phyloP scores from a whole-genome alignment of 2,329 filamentous ascomycete species.

The Chaetomiaceae sp. region DNA sequence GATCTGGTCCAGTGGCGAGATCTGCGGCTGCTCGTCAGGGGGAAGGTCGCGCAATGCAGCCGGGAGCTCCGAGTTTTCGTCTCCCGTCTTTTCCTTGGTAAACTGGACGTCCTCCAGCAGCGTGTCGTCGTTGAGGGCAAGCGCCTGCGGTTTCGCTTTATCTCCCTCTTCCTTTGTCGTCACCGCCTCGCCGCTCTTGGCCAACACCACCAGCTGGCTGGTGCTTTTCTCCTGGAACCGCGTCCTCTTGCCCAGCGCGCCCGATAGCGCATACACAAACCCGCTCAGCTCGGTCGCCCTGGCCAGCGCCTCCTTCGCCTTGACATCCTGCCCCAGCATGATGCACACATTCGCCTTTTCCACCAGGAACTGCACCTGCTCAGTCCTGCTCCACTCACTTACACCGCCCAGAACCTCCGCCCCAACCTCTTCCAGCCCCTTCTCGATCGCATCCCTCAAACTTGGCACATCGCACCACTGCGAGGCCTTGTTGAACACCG shows the following conservation, averaged over 20 bases:
- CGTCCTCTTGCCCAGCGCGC: conserved; percentile 79
- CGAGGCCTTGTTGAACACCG: conserved; percentile 51
- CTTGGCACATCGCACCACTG: conserved; percentile 57
- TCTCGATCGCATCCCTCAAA: conserved; percentile 48
- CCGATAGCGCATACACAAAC: conserved; percentile 79
- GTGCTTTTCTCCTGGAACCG: conserved; percentile 73
- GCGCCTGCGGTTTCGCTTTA: conserved; percentile 53
- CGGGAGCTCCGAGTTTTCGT: conserved; percentile 50
- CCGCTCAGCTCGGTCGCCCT: conserved; percentile 62
- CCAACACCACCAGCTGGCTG: conserved; percentile 87
- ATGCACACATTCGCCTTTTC: conserved; percentile 82
- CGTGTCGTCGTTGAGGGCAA: conserved; percentile 88
- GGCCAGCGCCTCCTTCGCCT: conserved; percentile 67
- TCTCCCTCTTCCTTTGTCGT: conserved; percentile 17
- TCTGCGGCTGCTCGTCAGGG: conserved; percentile 74
- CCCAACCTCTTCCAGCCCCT: conserved; percentile 41
- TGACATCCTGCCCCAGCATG: conserved; percentile 74
- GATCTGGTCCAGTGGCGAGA: conserved; percentile 81
- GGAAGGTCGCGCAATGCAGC: conserved; percentile 59
- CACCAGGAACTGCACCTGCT: conserved; percentile 67
- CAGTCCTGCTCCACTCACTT: conserved; percentile 40
- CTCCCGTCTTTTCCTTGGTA: conserved; percentile 42
- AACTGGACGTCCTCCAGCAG: conserved; percentile 85
- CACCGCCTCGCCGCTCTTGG: conserved; percentile 58
- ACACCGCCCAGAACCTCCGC: conserved; percentile 31